Evolutionary conservation across 805 yeast genomes (phyloP).

Genomic region (Candida pseudoglaebosa): DNA sequence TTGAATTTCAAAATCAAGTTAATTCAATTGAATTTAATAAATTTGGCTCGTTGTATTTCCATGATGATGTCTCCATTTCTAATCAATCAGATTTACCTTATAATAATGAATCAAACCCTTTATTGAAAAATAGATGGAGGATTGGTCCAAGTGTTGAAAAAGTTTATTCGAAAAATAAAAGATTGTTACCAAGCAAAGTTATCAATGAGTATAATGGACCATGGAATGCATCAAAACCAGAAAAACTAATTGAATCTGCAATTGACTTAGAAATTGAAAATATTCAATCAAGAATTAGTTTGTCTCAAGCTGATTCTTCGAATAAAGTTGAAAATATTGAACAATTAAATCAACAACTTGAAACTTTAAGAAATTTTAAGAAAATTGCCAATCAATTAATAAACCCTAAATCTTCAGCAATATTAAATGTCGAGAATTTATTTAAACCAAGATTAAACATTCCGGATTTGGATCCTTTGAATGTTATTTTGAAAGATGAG

Average conservation of each 20-base stretch:
- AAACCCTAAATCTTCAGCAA: constrained; percentile 46
- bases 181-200: constrained; percentile 46
- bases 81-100: constrained; percentile 46
- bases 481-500: constrained; percentile 49
- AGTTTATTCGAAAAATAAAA: constrained; percentile 67
- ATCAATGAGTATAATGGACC: constrained; percentile 67
- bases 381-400: constrained; percentile 57
- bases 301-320: constrained; percentile 53
- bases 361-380: constrained; percentile 59
- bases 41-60: constrained; percentile 81
- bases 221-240: constrained; percentile 57
- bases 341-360: constrained; percentile 45
- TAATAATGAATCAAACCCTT: constrained; percentile 56
- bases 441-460: constrained; percentile 69
- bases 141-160: constrained; percentile 89
- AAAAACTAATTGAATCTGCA: constrained; percentile 58
- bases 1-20: constrained; percentile 58
- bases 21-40: constrained; percentile 59
- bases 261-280: constrained; percentile 66
- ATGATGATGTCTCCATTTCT: constrained; percentile 54
- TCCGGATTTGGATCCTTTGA: constrained; percentile 91
- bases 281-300: constrained; percentile 48
- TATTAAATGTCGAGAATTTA: constrained; percentile 60
- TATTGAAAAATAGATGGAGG: constrained; percentile 68
- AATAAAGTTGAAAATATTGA: constrained; percentile 40